Evolutionary conservation across 305 asterid species (phyloP), one percentile per base, ranked within the genome.

Genomic region (Rubia peregrina): DNA sequence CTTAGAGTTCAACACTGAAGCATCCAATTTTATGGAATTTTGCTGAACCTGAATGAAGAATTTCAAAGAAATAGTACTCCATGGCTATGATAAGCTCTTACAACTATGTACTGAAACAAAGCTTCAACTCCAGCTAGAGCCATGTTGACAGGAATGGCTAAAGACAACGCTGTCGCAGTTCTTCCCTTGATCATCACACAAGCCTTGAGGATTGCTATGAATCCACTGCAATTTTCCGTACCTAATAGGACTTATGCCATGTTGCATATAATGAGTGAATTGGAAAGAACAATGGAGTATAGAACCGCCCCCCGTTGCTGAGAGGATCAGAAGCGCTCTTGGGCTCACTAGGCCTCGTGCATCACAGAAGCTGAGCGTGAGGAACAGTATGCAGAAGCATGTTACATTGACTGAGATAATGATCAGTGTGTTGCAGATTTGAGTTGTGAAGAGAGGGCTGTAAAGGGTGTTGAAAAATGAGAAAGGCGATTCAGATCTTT

Each of bases 341-440:
- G 79, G 80, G 2, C 81, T 81, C 19, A 78, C 78, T 51, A 87
- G 76, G 71, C 81, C 83, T 7, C 80, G 33, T 9, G 59, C 56
- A 16, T 82, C 82, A 4, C 73, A 40, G 11, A 30, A 13, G 72
- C 82, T 82, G 81, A 88, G 90, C 4, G 70, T 70, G 0, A 81
- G 26, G 70, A 81, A 41, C 6, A 92, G 70, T 40, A 89, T 59
- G 68, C 77, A 81, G 71, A 89, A 83, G 73, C 88, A 85, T 30
- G 95, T 84, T 65, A 94, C 92, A 69, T 90, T 86, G 53, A 87
- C 90, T 1, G 90, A 80, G 44, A 89, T 78, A 61, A 88, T 69
- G 68, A 86, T 26, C 17, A 88, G 12, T n/a, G 80, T 79, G 80
- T 80, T 90, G 84, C 90, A 89, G 12, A 83, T 38, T 44, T 90